Percentiles rank a stretch among this genome's conserved stretches.
These are phyloP conservation scores for Dioszegia aurantiaca DNA, from an alignment of 768 basidiomycete species.

Conservation along the genomic window DNA sequence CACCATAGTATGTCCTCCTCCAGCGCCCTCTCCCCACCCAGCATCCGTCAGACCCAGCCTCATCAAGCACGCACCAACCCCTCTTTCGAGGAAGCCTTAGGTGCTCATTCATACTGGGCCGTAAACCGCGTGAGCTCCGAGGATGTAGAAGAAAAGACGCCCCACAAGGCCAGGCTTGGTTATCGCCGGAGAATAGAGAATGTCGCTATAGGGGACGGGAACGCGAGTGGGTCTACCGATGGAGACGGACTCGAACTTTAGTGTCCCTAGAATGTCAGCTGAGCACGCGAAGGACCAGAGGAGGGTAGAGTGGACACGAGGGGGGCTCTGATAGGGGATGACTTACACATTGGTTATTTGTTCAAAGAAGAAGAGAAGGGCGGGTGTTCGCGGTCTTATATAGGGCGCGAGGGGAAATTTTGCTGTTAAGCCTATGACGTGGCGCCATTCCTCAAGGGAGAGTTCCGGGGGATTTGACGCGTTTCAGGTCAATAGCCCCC, in stretches of 20 bases:
- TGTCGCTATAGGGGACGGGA: slow-evolving; percentile 51
- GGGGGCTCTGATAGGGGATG: slow-evolving; percentile 6
- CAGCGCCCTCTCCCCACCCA: slow-evolving; percentile 11
- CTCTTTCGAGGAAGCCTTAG: slow-evolving; percentile 6
- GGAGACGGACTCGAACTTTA: slow-evolving; percentile 51
- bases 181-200: slow-evolving; percentile 22
- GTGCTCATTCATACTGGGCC: neutral
- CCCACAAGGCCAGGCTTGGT: slow-evolving; percentile 16
- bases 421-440: slow-evolving; percentile 7
- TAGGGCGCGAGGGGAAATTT: neutral
- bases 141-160: slow-evolving; percentile 4
- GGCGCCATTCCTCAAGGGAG: neutral
- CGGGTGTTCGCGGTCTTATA: neutral
- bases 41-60: slow-evolving; percentile 10
- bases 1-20: slow-evolving; percentile 13
- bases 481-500: too few relatives aligned
- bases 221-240: slow-evolving; percentile 51
- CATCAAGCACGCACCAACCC: slow-evolving; percentile 12
- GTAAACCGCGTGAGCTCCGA: neutral
- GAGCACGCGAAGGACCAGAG: too few relatives aligned
- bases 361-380: slow-evolving; percentile 14
- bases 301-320: neutral
- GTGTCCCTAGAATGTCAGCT: slow-evolving; percentile 39
- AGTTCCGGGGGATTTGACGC: too few relatives aligned
- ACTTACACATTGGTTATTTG: slow-evolving; percentile 19